Evolutionary conservation across 75 land plant genomes (phyloP), one percentile per base, ranked within the genome.

Genomic region (Isoetes taiwanensis): DNA sequence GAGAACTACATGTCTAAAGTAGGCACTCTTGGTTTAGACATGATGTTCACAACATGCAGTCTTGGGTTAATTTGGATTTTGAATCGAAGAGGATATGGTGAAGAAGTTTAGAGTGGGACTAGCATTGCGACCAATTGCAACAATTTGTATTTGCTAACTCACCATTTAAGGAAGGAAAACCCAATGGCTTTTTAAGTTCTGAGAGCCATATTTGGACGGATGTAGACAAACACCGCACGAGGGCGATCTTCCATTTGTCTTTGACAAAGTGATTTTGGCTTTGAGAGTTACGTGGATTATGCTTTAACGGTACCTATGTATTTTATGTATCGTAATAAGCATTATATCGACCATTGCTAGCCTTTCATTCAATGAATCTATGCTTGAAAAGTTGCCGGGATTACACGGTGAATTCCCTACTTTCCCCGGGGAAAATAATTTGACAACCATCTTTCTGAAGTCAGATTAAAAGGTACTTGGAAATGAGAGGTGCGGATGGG

Each of bases 401-500:
- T n/a, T n/a, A n/a, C n/a, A n/a, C n/a, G n/a, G n/a, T n/a, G n/a
- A n/a, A n/a, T n/a, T n/a, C n/a, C n/a, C n/a, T n/a, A n/a, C n/a
- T n/a, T n/a, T n/a, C n/a, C n/a, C n/a, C n/a, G n/a, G n/a, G n/a
- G n/a, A n/a, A n/a, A n/a, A n/a, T n/a, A n/a, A n/a, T n/a, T n/a
- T n/a, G n/a, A n/a, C n/a, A n/a, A n/a, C n/a, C n/a, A n/a, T n/a
- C n/a, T n/a, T n/a, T n/a, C n/a, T n/a, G n/a, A n/a, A n/a, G n/a
- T n/a, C n/a, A n/a, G n/a, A n/a, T 94, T 35, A 94, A 94, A 63
- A 78, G 86, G 60, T 94, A 85, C 63, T 61, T 94, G 76, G 99
- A 94, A 58, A 94, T 94, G 99, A 75, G 99, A 62, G 99, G 99
- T 52, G 96, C 96, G 52, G 98, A 93, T 77, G 98, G 96, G 39